Percentiles rank a stretch among this genome's conserved stretches.
phyloP scores from a whole-genome alignment of 2,329 filamentous ascomycete species.

The Colletotrichum sp. region DNA sequence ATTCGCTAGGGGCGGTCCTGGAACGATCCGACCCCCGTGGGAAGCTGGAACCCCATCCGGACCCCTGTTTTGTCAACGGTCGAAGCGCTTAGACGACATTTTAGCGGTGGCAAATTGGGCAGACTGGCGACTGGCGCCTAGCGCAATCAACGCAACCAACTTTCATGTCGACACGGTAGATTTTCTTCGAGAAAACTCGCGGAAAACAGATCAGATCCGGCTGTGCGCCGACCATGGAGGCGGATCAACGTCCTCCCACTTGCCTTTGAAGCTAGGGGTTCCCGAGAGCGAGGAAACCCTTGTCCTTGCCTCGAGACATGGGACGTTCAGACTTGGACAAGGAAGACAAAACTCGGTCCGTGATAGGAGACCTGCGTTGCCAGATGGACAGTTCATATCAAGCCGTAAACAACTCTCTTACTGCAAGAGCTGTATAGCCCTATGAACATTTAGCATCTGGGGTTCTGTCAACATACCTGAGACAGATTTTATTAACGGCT shows the following conservation, averaged over 20 bases:
- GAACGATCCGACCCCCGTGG: background rate
- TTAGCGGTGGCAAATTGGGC: background rate
- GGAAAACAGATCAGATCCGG: background rate
- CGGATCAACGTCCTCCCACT: constrained; percentile 5
- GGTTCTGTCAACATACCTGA: constrained; percentile 2
- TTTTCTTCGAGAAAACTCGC: background rate
- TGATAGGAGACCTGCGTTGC: background rate
- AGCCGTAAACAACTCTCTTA: background rate
- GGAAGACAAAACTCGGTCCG: background rate
- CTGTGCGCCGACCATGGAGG: background rate
- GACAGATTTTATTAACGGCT: background rate
- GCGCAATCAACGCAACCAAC: background rate
- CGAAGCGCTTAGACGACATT: background rate
- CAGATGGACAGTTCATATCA: background rate
- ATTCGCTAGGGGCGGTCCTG: background rate
- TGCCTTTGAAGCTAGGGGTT: background rate
- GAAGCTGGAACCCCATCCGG: background rate
- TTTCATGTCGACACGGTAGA: background rate
- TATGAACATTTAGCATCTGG: background rate
- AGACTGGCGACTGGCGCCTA: background rate
- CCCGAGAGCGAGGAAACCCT: background rate
- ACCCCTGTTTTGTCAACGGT: background rate
- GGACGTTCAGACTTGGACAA: background rate
- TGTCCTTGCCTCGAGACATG: background rate
- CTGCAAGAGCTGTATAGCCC: background rate